Base-by-base conservation (phyloP, 495 filamentous ascomycete genomes). In the Amphirosellinia nigrospora region DNA sequence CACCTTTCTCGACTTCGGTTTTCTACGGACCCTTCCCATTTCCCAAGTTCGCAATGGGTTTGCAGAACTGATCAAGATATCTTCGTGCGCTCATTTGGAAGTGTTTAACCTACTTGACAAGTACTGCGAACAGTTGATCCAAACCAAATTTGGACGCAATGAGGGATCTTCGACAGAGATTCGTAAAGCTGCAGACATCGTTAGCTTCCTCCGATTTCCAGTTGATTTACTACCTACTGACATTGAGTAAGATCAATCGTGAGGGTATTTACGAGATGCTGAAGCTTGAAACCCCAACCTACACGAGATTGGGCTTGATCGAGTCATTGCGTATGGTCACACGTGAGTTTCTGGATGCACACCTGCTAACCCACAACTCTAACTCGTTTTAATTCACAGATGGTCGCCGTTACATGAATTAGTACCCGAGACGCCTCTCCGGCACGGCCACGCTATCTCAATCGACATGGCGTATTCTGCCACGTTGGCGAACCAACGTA, bases 381-480 rank as follows among this genome's bases (percentile, higher is more conserved):
- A 9, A 66, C 23, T 23, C 23, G 6, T n/a, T 26, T 23, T 6
- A 23, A 1, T 26, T 28, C 16, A 39, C 59, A 86, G 84, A 1
- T 91, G 89, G 89, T 89, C 86, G 5, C 89, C 89, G 1, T 80
- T 89, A 21, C 87, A 89, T 64, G 89, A 90, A 69, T 82, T 91
- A 19, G 81, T 87, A 15, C 89, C 88, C 0, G 82, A 88, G 53
- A 85, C 82, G 0, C 88, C 88, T 5, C 82, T 90, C 10, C 84
- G 89, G 34, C 89, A 90, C 72, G 89, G 89, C 1, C 88, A 90
- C 70, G 88, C 89, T 19, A 90, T 91, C 61, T 87, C 84, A 10
- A 88, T 90, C 60, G 89, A 90, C 71, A 90, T 90, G 89, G 89
- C 89, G 0, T 91, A 86, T 73, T 88, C 87, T 11, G 87, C 89